Evolutionary conservation across 441 rosid species (phyloP).

Genomic region (Hypseocharis bilobata): DNA sequence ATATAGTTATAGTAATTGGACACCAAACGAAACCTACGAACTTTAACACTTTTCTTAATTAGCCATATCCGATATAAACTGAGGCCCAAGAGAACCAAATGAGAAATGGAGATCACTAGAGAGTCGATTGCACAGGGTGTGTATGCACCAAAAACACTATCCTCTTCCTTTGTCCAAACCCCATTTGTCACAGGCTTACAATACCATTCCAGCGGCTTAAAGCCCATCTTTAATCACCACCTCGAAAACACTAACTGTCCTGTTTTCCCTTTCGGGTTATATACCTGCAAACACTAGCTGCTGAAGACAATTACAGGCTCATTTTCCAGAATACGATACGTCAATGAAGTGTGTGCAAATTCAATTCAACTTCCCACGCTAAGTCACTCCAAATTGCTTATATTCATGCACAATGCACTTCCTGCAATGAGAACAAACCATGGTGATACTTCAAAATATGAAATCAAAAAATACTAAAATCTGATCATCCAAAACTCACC

Average conservation of each 20-base stretch:
- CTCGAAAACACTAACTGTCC: background rate
- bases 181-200: constrained; percentile 73
- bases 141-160: constrained; percentile 80
- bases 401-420: background rate
- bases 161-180: constrained; percentile 63
- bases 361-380: background rate
- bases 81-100: constrained; percentile 54
- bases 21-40: constrained; percentile 56
- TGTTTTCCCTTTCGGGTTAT: background rate
- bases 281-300: background rate
- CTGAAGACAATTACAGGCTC: background rate
- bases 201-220: constrained; percentile 66
- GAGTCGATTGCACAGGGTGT: constrained; percentile 90
- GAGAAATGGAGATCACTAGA: constrained; percentile 55
- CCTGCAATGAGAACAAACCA: background rate
- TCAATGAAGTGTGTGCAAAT: background rate
- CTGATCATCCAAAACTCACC: too few species aligned
- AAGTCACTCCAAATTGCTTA: background rate
- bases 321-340: background rate
- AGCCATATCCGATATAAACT: constrained; percentile 76
- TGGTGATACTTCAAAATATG: background rate
- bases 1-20: constrained; percentile 61
- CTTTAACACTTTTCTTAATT: constrained; percentile 49
- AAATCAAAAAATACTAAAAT: background rate
- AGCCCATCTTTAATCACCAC: constrained; percentile 42